Percentiles rank a stretch among this genome's conserved stretches.
phyloP scores from a whole-genome alignment of 108 stramenopile genomes.

The Bacterosira constricta region DNA sequence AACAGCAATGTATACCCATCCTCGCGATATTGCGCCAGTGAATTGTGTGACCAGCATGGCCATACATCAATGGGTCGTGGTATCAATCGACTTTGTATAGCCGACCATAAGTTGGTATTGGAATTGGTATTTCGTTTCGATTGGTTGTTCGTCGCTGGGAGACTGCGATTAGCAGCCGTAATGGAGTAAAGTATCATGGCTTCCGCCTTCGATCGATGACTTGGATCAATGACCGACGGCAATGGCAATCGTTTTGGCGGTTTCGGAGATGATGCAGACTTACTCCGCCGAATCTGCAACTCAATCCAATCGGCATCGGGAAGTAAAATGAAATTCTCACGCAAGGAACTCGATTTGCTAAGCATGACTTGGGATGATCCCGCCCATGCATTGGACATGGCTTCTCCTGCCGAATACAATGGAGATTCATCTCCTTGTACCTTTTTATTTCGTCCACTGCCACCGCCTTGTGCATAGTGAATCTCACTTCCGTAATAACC shows the following conservation, averaged over 20 bases:
- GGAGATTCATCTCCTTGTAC: background rate
- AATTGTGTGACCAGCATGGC: constrained; percentile 44
- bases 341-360: constrained; percentile 26
- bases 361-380: constrained; percentile 43
- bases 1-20: constrained; percentile 33
- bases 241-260: constrained; percentile 40
- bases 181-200: constrained; percentile 26
- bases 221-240: constrained; percentile 22
- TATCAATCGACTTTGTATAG: constrained; percentile 13
- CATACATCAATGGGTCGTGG: constrained; percentile 37
- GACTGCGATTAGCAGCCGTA: constrained; percentile 23
- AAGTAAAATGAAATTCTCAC: constrained; percentile 39
- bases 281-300: constrained; percentile 17
- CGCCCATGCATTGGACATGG: constrained; percentile 7
- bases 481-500: constrained; percentile 21
- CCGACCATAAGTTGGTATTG: constrained; percentile 25
- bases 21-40: constrained; percentile 23
- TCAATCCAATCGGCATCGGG: constrained; percentile 43
- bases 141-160: background rate
- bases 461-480: background rate
- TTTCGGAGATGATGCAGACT: constrained; percentile 8
- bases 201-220: background rate
- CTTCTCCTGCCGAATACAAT: background rate
- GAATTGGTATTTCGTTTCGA: constrained; percentile 10
- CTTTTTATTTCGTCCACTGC: background rate